phyloP scores from a whole-genome alignment of 1,139 yeast species.

The Candida sanyaensis region DNA sequence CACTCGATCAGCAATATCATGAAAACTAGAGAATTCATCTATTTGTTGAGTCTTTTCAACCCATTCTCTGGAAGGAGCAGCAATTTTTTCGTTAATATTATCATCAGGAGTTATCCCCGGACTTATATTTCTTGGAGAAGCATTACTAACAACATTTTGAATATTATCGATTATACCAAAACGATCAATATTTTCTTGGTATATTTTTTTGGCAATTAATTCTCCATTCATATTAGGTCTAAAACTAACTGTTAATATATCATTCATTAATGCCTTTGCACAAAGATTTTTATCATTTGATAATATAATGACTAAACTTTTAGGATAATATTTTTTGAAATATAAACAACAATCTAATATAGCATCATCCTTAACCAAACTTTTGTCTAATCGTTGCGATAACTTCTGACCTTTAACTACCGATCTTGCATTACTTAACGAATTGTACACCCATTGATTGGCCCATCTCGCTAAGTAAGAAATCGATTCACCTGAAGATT shows the following conservation, averaged over 20 bases:
- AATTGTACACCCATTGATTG: constrained; percentile 73
- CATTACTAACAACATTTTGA: background rate
- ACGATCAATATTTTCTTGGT: constrained; percentile 37
- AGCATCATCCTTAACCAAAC: constrained; percentile 68
- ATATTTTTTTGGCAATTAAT: constrained; percentile 54
- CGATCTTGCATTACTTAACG: constrained; percentile 52
- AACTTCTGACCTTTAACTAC: constrained; percentile 67
- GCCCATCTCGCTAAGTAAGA: constrained; percentile 70
- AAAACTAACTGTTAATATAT: constrained; percentile 66
- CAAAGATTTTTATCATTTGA: constrained; percentile 87
- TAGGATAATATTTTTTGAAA: constrained; percentile 43
- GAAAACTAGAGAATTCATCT: constrained; percentile 6
- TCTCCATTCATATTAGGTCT: constrained; percentile 60
- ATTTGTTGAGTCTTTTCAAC: constrained; percentile 11
- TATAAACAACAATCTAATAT: constrained; percentile 83
- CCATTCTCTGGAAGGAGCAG: constrained; percentile 15
- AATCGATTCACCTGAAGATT: constrained; percentile 34
- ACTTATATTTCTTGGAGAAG: too few species aligned
- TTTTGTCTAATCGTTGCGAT: constrained; percentile 48
- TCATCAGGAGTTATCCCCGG: too few species aligned
- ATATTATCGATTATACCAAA: constrained; percentile 18
- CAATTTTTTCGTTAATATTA: too few species aligned
- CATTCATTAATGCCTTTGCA: constrained; percentile 70
- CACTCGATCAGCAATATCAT: constrained; percentile 16
- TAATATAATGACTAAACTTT: constrained; percentile 58